phyloP scores from a whole-genome alignment of 169 alveolate genomes.

The Ophryocystis elektroscirrha region DNA sequence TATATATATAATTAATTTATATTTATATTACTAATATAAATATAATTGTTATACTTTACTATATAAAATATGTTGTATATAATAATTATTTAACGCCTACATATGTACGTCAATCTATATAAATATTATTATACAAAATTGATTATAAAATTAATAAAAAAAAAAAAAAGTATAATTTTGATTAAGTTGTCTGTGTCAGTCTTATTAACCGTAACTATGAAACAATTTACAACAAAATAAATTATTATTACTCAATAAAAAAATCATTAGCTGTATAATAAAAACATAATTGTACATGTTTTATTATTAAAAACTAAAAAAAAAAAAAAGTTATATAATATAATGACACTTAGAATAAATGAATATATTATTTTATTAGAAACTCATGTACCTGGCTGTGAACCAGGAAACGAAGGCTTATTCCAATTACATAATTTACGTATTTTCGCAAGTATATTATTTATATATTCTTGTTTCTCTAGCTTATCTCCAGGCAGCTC shows the following conservation, averaged over 20 bases:
- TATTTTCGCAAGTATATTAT: conserved; percentile 16
- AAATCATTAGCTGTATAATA: no score
- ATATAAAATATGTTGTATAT: not conserved
- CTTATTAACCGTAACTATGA: not conserved
- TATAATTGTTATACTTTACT: not conserved
- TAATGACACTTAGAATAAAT: conserved; percentile 12
- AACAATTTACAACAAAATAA: not conserved
- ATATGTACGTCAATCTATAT: not conserved
- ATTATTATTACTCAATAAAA: not conserved
- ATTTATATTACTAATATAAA: not conserved
- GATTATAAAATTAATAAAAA: not conserved
- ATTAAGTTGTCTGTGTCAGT: not conserved
- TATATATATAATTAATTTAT: not conserved
- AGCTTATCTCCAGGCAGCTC: conserved; percentile 18
- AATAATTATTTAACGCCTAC: not conserved
- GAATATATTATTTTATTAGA: conserved; percentile 19
- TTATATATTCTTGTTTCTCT: conserved; percentile 12
- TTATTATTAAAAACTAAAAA: not conserved
- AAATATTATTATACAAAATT: not conserved
- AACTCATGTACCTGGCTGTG: conserved; percentile 22
- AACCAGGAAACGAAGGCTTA: conserved; percentile 29
- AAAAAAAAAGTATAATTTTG: not conserved
- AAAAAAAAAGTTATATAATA: not conserved
- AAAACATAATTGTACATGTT: not conserved
- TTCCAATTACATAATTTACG: conserved; percentile 17